Percentiles rank a stretch among this genome's conserved stretches.
These are phyloP conservation scores for Coemansia sp. DNA, from an alignment of 192 early-diverging fungal genomes.

Conservation along the genomic window DNA sequence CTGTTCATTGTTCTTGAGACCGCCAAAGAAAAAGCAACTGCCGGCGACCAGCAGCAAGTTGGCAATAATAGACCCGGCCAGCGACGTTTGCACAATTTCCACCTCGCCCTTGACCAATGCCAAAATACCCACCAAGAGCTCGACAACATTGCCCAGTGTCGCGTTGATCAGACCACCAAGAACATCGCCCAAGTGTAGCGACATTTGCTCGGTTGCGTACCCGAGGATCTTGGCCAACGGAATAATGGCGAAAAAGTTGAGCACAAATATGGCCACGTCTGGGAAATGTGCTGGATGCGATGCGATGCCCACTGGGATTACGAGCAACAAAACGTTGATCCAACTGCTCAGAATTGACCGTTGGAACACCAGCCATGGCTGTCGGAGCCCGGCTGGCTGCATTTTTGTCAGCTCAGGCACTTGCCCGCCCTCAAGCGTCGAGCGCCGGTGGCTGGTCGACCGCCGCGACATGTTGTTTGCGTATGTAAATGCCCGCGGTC, in stretches of 20 bases:
- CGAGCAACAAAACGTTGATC: slow-evolving; percentile 71
- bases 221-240: slow-evolving; percentile 84
- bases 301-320: slow-evolving; percentile 79
- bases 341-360: slow-evolving; percentile 59
- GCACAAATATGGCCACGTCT: slow-evolving; percentile 66
- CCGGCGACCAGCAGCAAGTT: slow-evolving; percentile 87
- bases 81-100: slow-evolving; percentile 83
- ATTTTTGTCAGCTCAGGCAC: slow-evolving; percentile 9
- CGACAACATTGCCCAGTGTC: slow-evolving; percentile 83
- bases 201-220: slow-evolving; percentile 76
- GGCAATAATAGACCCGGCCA: slow-evolving; percentile 87
- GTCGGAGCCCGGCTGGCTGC: slow-evolving; percentile 33
- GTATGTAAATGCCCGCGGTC: slow-evolving; percentile 37
- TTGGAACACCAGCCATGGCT: slow-evolving; percentile 52
- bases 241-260: slow-evolving; percentile 91
- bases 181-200: slow-evolving; percentile 57
- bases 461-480: slow-evolving; percentile 42
- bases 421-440: background rate
- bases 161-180: slow-evolving; percentile 86
- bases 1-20: slow-evolving; percentile 73
- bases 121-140: slow-evolving; percentile 79
- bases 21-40: slow-evolving; percentile 83
- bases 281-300: slow-evolving; percentile 63
- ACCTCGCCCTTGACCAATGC: slow-evolving; percentile 77
- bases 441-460: slow-evolving; percentile 23